Evolutionary conservation across 805 yeast species (phyloP), one percentile per base, ranked within the genome.

Genomic region (Blastobotrys robertii): DNA sequence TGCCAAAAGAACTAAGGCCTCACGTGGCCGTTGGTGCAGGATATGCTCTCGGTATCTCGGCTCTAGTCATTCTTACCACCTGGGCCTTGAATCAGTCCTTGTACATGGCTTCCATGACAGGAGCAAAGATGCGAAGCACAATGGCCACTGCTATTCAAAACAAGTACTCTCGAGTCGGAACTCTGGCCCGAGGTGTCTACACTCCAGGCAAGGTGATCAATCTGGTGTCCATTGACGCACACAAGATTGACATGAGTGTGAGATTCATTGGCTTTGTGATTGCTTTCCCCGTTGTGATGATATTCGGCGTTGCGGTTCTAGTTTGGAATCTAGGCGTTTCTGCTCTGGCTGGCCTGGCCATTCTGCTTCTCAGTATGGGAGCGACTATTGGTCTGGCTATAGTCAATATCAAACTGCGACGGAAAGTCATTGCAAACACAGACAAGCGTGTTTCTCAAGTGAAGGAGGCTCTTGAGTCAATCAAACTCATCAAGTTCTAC

Each of bases 401-500:
- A 32, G 60, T 59, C 28, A 67, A 86, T 49, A 73, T 83, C 50
- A 57, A 49, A 2, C 67, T 71, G 47, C 76, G 96, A 56, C 65
- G 63, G 19, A 58, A 60, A n/a, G 79, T 84, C 8, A 77, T 76
- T 44, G 64, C 63, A 2, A 74, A 65, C 53, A 88, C 95, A 2
- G 97, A 88, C 60, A 61, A 66, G 14, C 77, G 97, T 55, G 85
- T 88, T 15, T 70, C 77, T 38, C 69, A 76, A 56, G 77, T 86
- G 58, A 81, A 84, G 51, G 97, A 88, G 59, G 74, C 85, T 19
- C 68, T 90, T 48, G 77, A 74, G 56, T 78, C 81, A 51, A 75
- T 88, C 71, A 82, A 84, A 55, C 73, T 81, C 58, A 83, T 88
- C 61, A 86, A 86, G 64, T 80, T 73, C 55, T 85, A 85, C 58